Evolutionary conservation across 2,329 filamentous ascomycete genomes (phyloP).

Genomic region (Atkinsonella hypoxylon): DNA sequence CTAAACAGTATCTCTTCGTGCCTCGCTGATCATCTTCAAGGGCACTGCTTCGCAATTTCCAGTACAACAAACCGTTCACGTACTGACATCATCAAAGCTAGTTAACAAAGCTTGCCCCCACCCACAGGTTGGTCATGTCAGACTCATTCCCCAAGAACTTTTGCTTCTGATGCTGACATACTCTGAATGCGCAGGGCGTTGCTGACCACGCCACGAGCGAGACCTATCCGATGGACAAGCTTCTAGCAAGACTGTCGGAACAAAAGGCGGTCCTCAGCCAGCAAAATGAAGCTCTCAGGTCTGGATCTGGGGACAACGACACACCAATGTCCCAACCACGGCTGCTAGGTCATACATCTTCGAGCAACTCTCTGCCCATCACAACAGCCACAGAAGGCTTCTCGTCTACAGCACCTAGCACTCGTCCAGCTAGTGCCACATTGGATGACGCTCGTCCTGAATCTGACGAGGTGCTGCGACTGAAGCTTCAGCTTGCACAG

Average conservation of each 20-base stretch:
- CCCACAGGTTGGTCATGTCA: slow-evolving; percentile 34
- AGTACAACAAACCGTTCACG: slow-evolving; percentile 32
- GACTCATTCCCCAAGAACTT: not conserved
- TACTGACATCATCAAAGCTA: slow-evolving; percentile 41
- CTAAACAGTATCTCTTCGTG: too few species aligned
- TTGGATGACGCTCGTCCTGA: slow-evolving; percentile 29
- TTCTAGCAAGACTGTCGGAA: slow-evolving; percentile 62
- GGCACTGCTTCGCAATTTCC: slow-evolving; percentile 10
- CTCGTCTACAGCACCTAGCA: slow-evolving; percentile 33
- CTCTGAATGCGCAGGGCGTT: slow-evolving; percentile 28
- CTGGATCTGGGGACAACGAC: slow-evolving; percentile 24
- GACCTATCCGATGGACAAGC: slow-evolving; percentile 53
- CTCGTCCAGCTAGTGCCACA: slow-evolving; percentile 38
- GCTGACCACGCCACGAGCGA: slow-evolving; percentile 20
- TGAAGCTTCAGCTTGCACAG: slow-evolving; percentile 60
- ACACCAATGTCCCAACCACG: slow-evolving; percentile 15
- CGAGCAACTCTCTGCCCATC: slow-evolving; percentile 48
- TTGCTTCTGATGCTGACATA: slow-evolving; percentile 6
- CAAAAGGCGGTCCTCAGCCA: slow-evolving; percentile 50
- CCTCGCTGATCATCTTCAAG: slow-evolving; percentile 5
- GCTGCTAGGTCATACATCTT: slow-evolving; percentile 34
- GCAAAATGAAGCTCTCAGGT: slow-evolving; percentile 43
- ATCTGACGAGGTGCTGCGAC: slow-evolving; percentile 49
- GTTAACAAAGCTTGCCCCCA: slow-evolving; percentile 42
- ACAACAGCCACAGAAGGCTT: slow-evolving; percentile 49